A percentile compares a stretch with the other conserved stretches of the same genome.
Conservation (phyloP, 768 basidiomycete species). For the Boletus coccyginus region DNA sequence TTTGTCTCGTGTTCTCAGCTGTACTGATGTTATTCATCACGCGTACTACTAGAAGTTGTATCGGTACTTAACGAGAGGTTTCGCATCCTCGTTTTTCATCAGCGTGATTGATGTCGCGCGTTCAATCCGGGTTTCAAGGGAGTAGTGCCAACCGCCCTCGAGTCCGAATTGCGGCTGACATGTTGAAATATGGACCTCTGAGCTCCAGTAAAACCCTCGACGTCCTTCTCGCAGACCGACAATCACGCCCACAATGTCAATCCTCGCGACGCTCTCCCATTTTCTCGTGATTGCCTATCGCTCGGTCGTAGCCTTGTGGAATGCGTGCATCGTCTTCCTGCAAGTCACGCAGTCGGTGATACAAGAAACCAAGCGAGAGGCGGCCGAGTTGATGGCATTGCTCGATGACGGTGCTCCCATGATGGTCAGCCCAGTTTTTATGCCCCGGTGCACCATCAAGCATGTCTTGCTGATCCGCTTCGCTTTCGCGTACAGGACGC, state of each 20-base stretch:
- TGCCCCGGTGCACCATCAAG: not conserved
- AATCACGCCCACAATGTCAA: conserved; percentile 3
- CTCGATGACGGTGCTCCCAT: conserved; percentile 5
- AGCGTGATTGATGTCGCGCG: not conserved
- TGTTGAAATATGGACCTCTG: not conserved
- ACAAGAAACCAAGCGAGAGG: conserved; percentile 17
- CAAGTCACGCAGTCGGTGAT: conserved; percentile 9
- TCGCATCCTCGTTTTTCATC: not conserved
- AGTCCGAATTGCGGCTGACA: conserved; percentile 1
- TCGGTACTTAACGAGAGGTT: not conserved
- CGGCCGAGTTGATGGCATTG: conserved; percentile 11
- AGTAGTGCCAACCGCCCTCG: not conserved
- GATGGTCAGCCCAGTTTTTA: conserved; percentile 8
- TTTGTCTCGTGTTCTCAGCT: not conserved
- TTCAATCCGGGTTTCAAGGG: not conserved
- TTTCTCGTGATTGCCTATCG: conserved; percentile 4
- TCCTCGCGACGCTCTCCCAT: conserved; percentile 1
- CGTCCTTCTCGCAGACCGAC: not conserved
- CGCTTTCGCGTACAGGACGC: not conserved
- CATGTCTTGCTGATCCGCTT: not conserved
- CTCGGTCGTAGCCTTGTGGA: conserved; percentile 3
- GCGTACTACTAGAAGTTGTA: not conserved
- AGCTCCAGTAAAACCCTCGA: not conserved
- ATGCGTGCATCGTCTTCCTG: conserved; percentile 10
- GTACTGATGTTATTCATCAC: no score